These are phyloP conservation scores for Dioscorea zingiberensis DNA, from an alignment of 106 monocot species.

Conservation along the genomic window DNA sequence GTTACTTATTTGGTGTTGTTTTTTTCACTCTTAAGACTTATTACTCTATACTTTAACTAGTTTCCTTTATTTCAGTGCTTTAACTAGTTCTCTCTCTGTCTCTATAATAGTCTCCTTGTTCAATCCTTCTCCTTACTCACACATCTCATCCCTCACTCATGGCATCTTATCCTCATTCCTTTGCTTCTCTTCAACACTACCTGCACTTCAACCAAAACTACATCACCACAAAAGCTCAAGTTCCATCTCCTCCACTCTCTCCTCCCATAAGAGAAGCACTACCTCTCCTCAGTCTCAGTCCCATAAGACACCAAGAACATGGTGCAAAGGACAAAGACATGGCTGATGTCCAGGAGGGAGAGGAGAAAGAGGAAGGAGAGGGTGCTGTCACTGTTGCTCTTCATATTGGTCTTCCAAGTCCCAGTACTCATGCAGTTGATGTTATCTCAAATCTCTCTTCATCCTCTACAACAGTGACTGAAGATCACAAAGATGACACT, in stretches of 20 bases:
- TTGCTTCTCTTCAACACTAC: no score
- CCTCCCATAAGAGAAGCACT: conserved; percentile 53
- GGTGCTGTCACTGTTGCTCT: conserved; percentile 52
- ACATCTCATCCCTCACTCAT: no score
- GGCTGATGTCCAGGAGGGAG: not conserved
- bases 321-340: not conserved
- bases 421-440: conserved; percentile 18
- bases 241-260: conserved; percentile 18
- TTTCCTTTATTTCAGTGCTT: no score
- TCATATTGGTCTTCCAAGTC: conserved; percentile 52
- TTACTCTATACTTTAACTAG: no score
- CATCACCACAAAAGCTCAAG: no score
- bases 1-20: no score
- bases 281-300: conserved; percentile 39
- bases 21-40: no score
- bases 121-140: no score
- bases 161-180: no score
- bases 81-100: no score
- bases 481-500: conserved; percentile 15
- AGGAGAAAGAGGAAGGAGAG: conserved; percentile 21
- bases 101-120: not conserved
- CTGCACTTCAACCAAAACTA: no score
- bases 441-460: conserved; percentile 33
- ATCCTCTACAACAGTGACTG: conserved; percentile 3
- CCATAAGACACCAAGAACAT: conserved; percentile 1